These are phyloP conservation scores for Podospora appendiculata DNA, from an alignment of 495 filamentous ascomycete genomes.

Conservation along the genomic window DNA sequence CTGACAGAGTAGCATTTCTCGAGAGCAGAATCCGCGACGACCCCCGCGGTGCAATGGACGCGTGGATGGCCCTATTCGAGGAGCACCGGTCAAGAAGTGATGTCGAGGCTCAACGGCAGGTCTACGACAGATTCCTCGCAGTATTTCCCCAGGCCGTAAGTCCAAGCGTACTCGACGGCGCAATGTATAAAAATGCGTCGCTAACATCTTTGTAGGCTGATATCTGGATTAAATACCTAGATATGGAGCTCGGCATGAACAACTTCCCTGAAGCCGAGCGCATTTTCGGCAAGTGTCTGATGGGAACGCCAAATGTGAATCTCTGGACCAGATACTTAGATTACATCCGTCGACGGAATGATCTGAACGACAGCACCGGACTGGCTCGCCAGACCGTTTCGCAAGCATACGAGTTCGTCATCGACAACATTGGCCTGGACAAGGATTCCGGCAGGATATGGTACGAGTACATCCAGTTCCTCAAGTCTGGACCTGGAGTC, in stretches of 20 bases:
- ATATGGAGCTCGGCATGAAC: constrained; percentile 79
- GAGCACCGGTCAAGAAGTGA: constrained; percentile 79
- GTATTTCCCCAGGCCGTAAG: constrained; percentile 88
- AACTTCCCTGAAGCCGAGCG: constrained; percentile 69
- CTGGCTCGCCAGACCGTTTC: constrained; percentile 66
- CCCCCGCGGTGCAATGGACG: constrained; percentile 80
- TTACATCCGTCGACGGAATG: constrained; percentile 86
- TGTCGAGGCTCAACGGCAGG: constrained; percentile 67
- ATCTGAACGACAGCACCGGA: constrained; percentile 73
- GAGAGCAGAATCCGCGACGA: constrained; percentile 89
- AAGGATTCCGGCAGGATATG: constrained; percentile 86
- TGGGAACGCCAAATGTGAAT: constrained; percentile 66
- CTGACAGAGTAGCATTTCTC: constrained; percentile 74
- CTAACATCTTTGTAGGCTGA: constrained; percentile 59
- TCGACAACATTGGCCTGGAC: constrained; percentile 85
- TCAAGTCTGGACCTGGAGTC: constrained; percentile 75
- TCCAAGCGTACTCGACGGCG: constrained; percentile 9
- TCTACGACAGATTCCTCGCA: constrained; percentile 78
- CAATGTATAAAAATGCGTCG: not conserved
- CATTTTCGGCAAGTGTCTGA: constrained; percentile 69
- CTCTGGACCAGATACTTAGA: constrained; percentile 93
- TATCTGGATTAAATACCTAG: constrained; percentile 75
- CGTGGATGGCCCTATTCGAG: constrained; percentile 79
- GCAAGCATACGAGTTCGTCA: constrained; percentile 81
- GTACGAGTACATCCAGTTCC: constrained; percentile 87